Base-by-base conservation (phyloP, 139 green algal species). In the Chlorella sp. region DNA sequence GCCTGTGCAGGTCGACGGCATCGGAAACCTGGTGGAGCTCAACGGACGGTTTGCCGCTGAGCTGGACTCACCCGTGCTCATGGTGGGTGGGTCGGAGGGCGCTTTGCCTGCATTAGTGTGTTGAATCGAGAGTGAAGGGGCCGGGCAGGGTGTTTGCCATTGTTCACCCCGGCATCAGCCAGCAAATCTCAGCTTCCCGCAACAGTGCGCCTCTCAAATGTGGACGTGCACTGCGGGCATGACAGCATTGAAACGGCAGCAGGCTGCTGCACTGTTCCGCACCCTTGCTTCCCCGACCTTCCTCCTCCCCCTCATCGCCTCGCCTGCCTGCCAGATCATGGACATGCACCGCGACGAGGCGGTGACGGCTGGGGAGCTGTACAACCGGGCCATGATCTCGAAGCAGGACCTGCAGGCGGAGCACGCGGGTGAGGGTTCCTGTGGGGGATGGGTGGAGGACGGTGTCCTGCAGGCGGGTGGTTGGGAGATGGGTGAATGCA, bases 11-110 rank as follows among this genome's bases (percentile, higher is more conserved):
- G 79, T 94, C 36, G 83, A 86, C 42, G 89, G 87, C 21, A 82
- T 91, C 16, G 89, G 86, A 60, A 93, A 93, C 66, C 81, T 88
- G 32, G 68, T 91, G 60, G 92, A 93, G 76, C 83, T 95, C n/a
- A 93, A 94, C 60, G 91, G 82, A 2, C 78, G 75, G 22, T 82
- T 97, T 30, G 95, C 95, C 5, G 89, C 92, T 7, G 90, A 95
- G 15, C 71, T 97, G 36, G 85, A 86, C 57, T 60, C 92, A 5
- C 94, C 94, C 21, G 93, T 97, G 66, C 88, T 97, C 19, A 94
- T 97, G 92, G 95, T 93, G 77, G 78, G 76, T 28, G 22, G 85
- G 7, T 19, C 66, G 40, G 26, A 75, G 39, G 30, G 39, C 14
- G 69, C 15, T 22, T 28, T n/a, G 18, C 32, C 37, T 87, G n/a